Conservation (phyloP, 768 basidiomycete species). For the Termitomyces sp. region DNA sequence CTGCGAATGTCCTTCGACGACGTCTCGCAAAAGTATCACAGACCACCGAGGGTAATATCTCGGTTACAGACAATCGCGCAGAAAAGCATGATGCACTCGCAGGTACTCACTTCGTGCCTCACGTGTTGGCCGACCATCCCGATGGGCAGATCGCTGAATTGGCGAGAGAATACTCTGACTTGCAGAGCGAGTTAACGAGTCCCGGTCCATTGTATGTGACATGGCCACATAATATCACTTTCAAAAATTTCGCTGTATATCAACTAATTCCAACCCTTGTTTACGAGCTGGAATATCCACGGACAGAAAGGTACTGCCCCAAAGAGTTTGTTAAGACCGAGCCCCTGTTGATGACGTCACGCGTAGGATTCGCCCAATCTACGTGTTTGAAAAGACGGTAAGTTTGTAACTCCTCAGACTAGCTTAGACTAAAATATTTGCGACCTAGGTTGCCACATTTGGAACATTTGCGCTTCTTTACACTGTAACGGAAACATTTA, state of each 20-base stretch:
- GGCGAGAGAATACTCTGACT: constrained; percentile 71
- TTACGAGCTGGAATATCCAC: constrained; percentile 94
- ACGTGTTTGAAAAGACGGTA: constrained; percentile 72
- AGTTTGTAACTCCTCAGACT: constrained; percentile 20
- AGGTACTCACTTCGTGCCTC: constrained; percentile 20
- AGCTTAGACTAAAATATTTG: constrained; percentile 32
- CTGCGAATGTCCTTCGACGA: constrained; percentile 48
- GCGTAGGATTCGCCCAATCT: constrained; percentile 67
- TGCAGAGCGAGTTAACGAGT: constrained; percentile 71
- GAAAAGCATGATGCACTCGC: constrained; percentile 10
- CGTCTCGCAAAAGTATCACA: constrained; percentile 43
- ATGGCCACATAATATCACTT: constrained; percentile 84
- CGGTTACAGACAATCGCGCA: constrained; percentile 4
- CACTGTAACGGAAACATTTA: constrained; percentile 90
- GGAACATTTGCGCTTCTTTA: constrained; percentile 95
- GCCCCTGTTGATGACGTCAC: not conserved
- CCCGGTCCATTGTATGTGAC: constrained; percentile 58
- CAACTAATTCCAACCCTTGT: constrained; percentile 88
- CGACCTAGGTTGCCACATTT: constrained; percentile 73
- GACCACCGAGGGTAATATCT: constrained; percentile 15
- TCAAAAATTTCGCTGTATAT: constrained; percentile 79
- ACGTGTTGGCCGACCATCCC: constrained; percentile 61
- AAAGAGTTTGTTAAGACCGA: not conserved
- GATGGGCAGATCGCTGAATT: constrained; percentile 56
- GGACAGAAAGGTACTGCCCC: constrained; percentile 65